Evolutionary conservation across 1,284 basidiomycete species (phyloP).

Genomic region (Trichosporon coremiiforme): DNA sequence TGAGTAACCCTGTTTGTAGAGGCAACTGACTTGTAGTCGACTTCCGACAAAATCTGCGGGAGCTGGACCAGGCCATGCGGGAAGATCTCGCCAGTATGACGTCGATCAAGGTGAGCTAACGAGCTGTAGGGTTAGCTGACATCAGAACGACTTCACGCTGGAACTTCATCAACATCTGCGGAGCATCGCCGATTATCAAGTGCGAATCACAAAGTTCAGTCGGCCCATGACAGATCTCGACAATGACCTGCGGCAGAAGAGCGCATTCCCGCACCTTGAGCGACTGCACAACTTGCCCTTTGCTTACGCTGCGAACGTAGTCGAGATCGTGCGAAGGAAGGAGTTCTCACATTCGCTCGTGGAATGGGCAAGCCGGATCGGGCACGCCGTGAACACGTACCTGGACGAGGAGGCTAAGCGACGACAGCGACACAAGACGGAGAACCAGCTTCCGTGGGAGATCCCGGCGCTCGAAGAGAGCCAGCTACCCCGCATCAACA

Average conservation of each 20-base stretch:
- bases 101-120: slow-evolving; percentile 45
- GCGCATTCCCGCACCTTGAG: slow-evolving; percentile 85
- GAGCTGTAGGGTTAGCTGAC: slow-evolving; percentile 7
- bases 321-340: slow-evolving; percentile 85
- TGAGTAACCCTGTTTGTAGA: neutral
- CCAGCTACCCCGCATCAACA: slow-evolving; percentile 66
- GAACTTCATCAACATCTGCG: slow-evolving; percentile 68
- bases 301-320: slow-evolving; percentile 87
- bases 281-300: slow-evolving; percentile 87
- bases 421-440: slow-evolving; percentile 73
- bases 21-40: slow-evolving; percentile 24
- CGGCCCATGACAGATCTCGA: slow-evolving; percentile 67
- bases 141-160: slow-evolving; percentile 73
- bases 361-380: slow-evolving; percentile 71
- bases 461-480: slow-evolving; percentile 53
- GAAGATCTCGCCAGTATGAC: slow-evolving; percentile 50
- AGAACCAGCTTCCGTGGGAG: slow-evolving; percentile 77
- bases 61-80: slow-evolving; percentile 51
- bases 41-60: slow-evolving; percentile 36
- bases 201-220: slow-evolving; percentile 71
- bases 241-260: slow-evolving; percentile 65
- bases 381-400: slow-evolving; percentile 75
- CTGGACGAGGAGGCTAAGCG: slow-evolving; percentile 73
- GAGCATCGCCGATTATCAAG: slow-evolving; percentile 72
- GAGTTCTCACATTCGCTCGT: slow-evolving; percentile 79